Base-by-base conservation (phyloP, 2,329 filamentous ascomycete species). In the Orbilia oligospora region DNA sequence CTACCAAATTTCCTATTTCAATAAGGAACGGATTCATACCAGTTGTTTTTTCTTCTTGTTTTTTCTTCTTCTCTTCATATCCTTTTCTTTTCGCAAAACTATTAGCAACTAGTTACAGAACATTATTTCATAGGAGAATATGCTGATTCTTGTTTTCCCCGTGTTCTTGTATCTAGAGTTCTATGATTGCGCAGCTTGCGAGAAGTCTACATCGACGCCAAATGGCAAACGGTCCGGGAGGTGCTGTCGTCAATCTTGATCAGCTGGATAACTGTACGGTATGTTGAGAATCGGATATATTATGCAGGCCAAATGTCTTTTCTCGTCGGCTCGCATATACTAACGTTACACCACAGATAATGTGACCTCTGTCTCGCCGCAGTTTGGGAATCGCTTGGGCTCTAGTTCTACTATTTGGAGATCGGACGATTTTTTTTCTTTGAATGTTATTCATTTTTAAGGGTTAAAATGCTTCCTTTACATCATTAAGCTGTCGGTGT, bases 111-210 rank as follows among this genome's bases (percentile, higher is more conserved):
- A 55, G 48, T 68, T n/a, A 51, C 33, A 36, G 27, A 44, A 51
- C 44, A 48, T 16, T 49, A 56, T 66, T 58, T 76, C 14, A 24
- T 38, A 55, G 41, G 63, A 78, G 38, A 53, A 63, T 51, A 49
- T 72, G 61, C 69, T 78, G 67, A 73, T 73, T 79, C 27, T 73
- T 70, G 51, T 61, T 65, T 65, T 20, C 56, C 18, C 44, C 27
- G 56, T 33, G 56, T 71, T 61, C 65, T 66, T 79, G 53, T 75
- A 30, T 69, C 41, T 79, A 87, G 86, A 85, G 86, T 82, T 85
- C 84, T 61, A 86, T 87, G 86, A 82, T 87, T 44, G 84, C 85
- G 49, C 84, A 85, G 56, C 82, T 87, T 46, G 86, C 86, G 66
- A 82, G 84, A 18, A 84, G 84, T 20, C 79, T 87, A 38, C 83